These are phyloP conservation scores for Spinacia oleracea DNA, from an alignment of 179 eudicot species.

Conservation along the genomic window DNA sequence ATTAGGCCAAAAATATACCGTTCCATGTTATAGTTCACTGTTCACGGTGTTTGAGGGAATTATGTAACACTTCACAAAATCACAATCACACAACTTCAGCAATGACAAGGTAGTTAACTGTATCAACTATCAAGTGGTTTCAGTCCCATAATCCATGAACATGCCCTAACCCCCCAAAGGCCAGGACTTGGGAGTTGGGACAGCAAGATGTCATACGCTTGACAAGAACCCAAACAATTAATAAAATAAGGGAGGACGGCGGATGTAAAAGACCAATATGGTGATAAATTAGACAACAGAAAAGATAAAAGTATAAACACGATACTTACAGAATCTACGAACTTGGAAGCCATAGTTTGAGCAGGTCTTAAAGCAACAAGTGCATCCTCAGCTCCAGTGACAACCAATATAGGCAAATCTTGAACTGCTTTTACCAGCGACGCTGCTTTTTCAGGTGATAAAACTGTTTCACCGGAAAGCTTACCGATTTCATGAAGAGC, in stretches of 20 bases:
- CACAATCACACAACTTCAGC: neutral
- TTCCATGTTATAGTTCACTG: no score
- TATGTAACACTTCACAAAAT: no score
- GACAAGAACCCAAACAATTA: neutral
- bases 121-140: neutral
- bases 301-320: neutral
- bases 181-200: neutral
- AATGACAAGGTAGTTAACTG: neutral
- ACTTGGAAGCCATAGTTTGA: slow-evolving; percentile 84
- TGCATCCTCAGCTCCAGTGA: slow-evolving; percentile 88
- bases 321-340: slow-evolving; percentile 79
- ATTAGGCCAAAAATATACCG: no score
- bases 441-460: slow-evolving; percentile 59
- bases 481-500: slow-evolving; percentile 91
- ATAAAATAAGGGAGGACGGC: neutral
- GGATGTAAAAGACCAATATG: neutral
- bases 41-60: no score
- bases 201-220: no score
- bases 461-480: slow-evolving; percentile 72
- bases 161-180: neutral
- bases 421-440: slow-evolving; percentile 63
- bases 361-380: slow-evolving; percentile 67
- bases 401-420: slow-evolving; percentile 73
- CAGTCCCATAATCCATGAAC: neutral
- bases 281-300: neutral